phyloP scores from a whole-genome alignment of 352 stramenopile genomes.

The Phytophthora meadii region DNA sequence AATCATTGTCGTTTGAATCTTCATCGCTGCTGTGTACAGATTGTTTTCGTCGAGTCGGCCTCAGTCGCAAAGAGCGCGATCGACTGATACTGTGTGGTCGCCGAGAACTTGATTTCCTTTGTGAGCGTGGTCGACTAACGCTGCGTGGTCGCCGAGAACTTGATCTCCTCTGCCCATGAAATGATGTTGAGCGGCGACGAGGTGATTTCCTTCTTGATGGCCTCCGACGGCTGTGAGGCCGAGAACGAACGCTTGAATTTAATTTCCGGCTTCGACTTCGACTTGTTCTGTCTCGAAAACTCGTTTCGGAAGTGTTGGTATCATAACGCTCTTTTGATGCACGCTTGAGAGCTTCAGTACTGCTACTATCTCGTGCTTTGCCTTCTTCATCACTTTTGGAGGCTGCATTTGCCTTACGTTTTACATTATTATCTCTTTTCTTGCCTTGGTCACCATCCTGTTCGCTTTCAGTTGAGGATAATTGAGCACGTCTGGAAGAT shows the following conservation, averaged over 20 bases:
- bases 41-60: conserved; percentile 7
- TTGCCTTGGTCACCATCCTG: conserved; percentile 6
- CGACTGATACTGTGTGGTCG: conserved; percentile 16
- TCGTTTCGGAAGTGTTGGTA: conserved; percentile 6
- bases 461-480: conserved; percentile 35
- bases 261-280: conserved; percentile 9
- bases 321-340: neutral
- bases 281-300: neutral
- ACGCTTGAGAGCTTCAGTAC: conserved; percentile 1
- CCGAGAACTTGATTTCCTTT: conserved; percentile 9
- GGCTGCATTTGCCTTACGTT: neutral
- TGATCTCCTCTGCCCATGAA: conserved; percentile 1
- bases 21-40: conserved; percentile 6
- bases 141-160: conserved; percentile 17
- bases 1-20: conserved; percentile 25
- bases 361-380: conserved; percentile 16
- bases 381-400: conserved; percentile 22
- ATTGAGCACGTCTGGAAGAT: conserved; percentile 5
- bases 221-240: conserved; percentile 18
- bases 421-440: conserved; percentile 8
- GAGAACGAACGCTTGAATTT: conserved; percentile 1
- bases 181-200: conserved; percentile 7
- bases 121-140: conserved; percentile 20
- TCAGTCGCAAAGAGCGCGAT: conserved; percentile 8
- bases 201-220: conserved; percentile 6